A percentile compares a stretch with the other conserved stretches of the same genome.
Conservation (phyloP, 2,329 filamentous ascomycete genomes). For the Aspergillus terreus region DNA sequence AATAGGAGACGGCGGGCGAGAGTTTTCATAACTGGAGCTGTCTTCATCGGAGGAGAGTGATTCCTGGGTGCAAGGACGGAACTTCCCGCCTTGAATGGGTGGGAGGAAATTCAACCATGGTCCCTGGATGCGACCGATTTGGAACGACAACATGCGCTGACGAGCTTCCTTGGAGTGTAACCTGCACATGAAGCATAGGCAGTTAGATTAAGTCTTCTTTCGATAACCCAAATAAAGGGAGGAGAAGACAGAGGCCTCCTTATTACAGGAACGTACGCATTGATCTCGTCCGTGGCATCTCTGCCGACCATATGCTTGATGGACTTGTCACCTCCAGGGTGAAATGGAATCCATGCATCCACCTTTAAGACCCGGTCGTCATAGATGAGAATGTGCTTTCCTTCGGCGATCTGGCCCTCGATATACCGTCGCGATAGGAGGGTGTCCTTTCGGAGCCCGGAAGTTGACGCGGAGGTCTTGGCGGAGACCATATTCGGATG, state of each 20-base stretch:
- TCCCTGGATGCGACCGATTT: conserved; percentile 77
- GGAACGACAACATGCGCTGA: conserved; percentile 72
- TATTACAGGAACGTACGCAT: conserved; percentile 59
- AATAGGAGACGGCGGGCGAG: conserved; percentile 54
- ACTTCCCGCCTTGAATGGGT: conserved; percentile 84
- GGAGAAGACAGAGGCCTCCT: background rate
- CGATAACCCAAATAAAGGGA: background rate
- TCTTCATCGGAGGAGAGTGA: conserved; percentile 40
- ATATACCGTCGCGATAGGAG: conserved; percentile 62
- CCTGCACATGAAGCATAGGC: conserved; percentile 43
- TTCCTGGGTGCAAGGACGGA: conserved; percentile 54
- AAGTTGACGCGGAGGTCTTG: conserved; percentile 1
- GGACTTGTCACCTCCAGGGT: conserved; percentile 87
- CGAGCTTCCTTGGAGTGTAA: conserved; percentile 78
- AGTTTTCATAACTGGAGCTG: conserved; percentile 52
- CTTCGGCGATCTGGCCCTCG: conserved; percentile 79
- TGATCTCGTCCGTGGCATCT: conserved; percentile 92
- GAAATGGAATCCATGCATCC: conserved; percentile 82
- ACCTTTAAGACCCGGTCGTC: conserved; percentile 79
- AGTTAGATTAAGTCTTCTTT: background rate
- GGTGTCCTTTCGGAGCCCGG: conserved; percentile 40
- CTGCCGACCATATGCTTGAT: conserved; percentile 90
- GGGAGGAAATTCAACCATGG: conserved; percentile 84
- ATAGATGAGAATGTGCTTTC: conserved; percentile 74
- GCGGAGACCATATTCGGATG: conserved; percentile 1